These are phyloP conservation scores for Leccinum longicurvipes DNA, from an alignment of 768 basidiomycete species.

Conservation along the genomic window DNA sequence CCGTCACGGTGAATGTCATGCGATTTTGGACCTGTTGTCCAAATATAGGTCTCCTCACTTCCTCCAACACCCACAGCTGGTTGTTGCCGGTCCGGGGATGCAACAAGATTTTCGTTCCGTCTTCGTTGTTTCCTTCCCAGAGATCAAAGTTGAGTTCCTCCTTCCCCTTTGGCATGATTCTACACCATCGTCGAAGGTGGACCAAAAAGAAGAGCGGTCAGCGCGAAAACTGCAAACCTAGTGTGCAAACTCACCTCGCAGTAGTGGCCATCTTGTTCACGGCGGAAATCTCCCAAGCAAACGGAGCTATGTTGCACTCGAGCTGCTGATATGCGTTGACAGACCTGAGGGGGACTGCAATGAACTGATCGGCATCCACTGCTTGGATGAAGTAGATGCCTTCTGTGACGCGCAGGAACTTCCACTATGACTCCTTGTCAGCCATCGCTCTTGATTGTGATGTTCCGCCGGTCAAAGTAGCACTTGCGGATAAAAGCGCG, in stretches of 20 bases:
- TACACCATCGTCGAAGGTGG: not conserved
- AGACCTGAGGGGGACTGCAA: not conserved
- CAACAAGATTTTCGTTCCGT: not conserved
- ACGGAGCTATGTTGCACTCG: not conserved
- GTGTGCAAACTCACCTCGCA: not conserved
- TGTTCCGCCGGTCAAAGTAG: not conserved
- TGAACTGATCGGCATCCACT: not conserved
- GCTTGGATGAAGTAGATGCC: not conserved
- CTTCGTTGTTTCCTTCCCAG: not conserved
- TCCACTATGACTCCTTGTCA: not conserved
- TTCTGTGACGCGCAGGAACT: not conserved
- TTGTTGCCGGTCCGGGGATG: not conserved
- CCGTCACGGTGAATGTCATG: not conserved
- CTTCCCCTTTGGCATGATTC: not conserved
- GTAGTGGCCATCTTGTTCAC: not conserved
- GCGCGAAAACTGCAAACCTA: not conserved
- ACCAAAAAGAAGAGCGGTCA: not conserved
- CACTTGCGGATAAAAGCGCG: not conserved
- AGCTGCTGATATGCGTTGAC: not conserved
- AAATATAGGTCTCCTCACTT: no score
- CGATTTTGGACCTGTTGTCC: no score
- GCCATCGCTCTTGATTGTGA: not conserved
- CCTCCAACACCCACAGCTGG: not conserved
- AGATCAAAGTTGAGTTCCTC: not conserved
- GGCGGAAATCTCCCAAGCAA: not conserved